Conservation (phyloP, 1,284 basidiomycete genomes). For the Marasmius sp. region DNA sequence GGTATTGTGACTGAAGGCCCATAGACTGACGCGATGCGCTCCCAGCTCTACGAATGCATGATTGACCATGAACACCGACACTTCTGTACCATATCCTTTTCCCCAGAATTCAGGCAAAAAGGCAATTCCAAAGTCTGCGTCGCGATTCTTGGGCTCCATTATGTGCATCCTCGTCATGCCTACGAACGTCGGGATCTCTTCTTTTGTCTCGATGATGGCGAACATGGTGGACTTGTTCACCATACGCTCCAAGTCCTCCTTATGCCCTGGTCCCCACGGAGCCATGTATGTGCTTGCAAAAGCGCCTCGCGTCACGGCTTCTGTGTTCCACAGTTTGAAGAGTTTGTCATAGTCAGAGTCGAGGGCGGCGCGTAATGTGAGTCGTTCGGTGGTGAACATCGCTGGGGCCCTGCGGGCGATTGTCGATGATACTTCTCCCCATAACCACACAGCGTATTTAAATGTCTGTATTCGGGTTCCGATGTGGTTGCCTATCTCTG, state of each 20-base stretch:
- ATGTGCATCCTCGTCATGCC: not conserved
- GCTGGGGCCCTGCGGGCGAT: not conserved
- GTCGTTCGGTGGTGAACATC: slow-evolving; percentile 19
- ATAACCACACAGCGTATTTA: no score
- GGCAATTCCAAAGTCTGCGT: slow-evolving; percentile 31
- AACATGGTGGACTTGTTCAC: not conserved
- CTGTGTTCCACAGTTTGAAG: not conserved
- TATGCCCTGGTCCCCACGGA: not conserved
- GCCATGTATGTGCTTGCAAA: not conserved
- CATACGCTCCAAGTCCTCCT: not conserved
- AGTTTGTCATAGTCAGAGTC: not conserved
- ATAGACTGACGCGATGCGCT: slow-evolving; percentile 33
- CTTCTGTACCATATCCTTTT: slow-evolving; percentile 35
- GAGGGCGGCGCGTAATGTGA: not conserved
- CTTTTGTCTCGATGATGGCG: slow-evolving; percentile 2
- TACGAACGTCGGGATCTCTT: not conserved
- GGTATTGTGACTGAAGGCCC: slow-evolving; percentile 27
- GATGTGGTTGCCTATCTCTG: no score
- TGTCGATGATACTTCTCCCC: not conserved
- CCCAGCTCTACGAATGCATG: slow-evolving; percentile 31
- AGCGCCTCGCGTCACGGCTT: not conserved
- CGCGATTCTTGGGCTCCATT: slow-evolving; percentile 19
- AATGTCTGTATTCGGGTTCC: no score
- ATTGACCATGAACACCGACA: slow-evolving; percentile 29
- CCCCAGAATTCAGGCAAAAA: slow-evolving; percentile 29